Conservation (phyloP, 2,329 filamentous ascomycete species). For the Trichoderma hamatum region DNA sequence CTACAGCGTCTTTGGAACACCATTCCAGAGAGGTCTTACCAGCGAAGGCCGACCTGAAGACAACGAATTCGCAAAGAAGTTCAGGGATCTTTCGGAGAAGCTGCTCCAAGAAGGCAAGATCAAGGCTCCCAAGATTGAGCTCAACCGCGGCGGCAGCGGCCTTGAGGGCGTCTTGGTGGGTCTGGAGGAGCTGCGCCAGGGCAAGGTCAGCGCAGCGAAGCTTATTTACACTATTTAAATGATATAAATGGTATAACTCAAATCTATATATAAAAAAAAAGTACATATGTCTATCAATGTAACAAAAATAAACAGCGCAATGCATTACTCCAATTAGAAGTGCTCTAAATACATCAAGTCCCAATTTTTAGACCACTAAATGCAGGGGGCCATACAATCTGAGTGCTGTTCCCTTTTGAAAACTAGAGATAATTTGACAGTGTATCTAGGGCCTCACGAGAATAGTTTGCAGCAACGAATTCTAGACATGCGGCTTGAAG, state of each 20-base stretch:
- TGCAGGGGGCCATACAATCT: background rate
- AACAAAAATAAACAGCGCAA: background rate
- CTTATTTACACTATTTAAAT: conserved; percentile 18
- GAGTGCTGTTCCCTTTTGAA: background rate
- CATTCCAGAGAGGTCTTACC: conserved; percentile 33
- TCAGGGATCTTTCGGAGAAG: conserved; percentile 40
- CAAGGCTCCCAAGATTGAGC: conserved; percentile 40
- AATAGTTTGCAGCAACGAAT: background rate
- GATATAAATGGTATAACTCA: background rate
- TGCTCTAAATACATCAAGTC: background rate
- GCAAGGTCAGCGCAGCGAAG: conserved; percentile 23
- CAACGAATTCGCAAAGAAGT: conserved; percentile 42
- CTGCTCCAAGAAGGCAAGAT: conserved; percentile 44
- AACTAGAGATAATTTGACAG: background rate
- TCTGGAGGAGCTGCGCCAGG: conserved; percentile 32
- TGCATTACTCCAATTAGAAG: background rate
- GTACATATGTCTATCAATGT: background rate
- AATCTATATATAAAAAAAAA: background rate
- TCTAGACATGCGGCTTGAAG: background rate
- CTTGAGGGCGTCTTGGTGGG: conserved; percentile 36
- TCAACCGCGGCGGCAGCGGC: conserved; percentile 31
- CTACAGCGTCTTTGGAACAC: conserved; percentile 47
- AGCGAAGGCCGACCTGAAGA: conserved; percentile 37
- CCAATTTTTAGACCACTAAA: background rate
- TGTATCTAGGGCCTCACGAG: background rate